Evolutionary conservation across 2,329 filamentous ascomycete genomes (phyloP).

Genomic region (Xylaria sp.): DNA sequence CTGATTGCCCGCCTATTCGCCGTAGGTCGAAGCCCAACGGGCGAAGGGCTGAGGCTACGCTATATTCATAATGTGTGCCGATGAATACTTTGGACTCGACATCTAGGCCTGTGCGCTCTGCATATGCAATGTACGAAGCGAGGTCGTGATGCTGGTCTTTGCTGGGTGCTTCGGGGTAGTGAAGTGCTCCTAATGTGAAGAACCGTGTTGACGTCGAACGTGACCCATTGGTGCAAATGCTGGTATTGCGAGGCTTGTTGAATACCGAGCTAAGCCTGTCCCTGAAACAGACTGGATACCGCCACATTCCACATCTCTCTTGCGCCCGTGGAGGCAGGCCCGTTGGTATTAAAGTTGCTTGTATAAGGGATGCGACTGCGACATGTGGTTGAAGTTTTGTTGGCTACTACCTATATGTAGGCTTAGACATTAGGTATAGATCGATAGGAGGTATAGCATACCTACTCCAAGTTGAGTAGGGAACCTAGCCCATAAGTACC

Average conservation of each 20-base stretch:
- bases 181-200: slow-evolving; percentile 42
- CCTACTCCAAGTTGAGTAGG: too few species aligned
- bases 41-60: slow-evolving; percentile 65
- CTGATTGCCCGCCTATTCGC: slow-evolving; percentile 73
- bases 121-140: slow-evolving; percentile 72
- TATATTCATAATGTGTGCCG: slow-evolving; percentile 84
- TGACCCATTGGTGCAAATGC: slow-evolving; percentile 3
- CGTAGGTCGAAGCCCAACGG: slow-evolving; percentile 74
- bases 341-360: background rate
- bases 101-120: slow-evolving; percentile 65
- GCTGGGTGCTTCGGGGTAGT: slow-evolving; percentile 59
- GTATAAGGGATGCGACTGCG: background rate
- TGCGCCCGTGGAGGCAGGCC: slow-evolving; percentile 12
- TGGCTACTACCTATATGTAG: too few species aligned
- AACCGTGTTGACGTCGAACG: slow-evolving; percentile 13
- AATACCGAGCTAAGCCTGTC: slow-evolving; percentile 20
- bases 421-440: too few species aligned
- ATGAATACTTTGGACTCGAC: slow-evolving; percentile 69
- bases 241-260: slow-evolving; percentile 12
- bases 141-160: slow-evolving; percentile 69
- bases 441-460: too few species aligned
- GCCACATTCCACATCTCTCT: slow-evolving; percentile 39
- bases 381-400: background rate
- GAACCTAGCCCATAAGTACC: too few species aligned
- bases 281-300: slow-evolving; percentile 21